Evolutionary conservation across 306 rosid genomes (phyloP), one percentile per base, ranked within the genome.

Genomic region (Prunus salicina): DNA sequence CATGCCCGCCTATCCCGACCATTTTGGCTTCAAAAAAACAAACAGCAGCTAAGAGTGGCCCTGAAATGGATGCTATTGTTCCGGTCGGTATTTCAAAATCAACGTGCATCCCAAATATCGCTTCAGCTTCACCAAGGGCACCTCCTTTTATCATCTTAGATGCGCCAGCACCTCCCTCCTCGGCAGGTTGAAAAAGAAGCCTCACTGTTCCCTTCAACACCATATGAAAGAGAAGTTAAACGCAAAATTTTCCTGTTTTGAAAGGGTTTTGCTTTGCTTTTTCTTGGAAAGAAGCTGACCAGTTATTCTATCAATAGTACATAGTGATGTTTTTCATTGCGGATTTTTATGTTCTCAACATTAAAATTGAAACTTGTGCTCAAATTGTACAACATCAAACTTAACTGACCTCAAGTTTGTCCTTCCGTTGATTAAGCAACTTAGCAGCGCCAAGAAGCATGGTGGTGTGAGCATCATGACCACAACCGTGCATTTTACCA

Each of bases 111-210:
- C 69, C 86, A 38, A 83, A 87, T 76, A 91, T 89, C 56, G 97
- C 94, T 83, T 91, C 83, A 10, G 78, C 87, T 65, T 84, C 86
- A 78, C 77, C 77, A 82, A 89, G 88, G 24, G 70, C 91, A 74
- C 92, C 94, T 61, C 85, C 89, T 69, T 87, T 76, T 60, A 91
- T 87, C 87, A 91, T 76, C 47, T 74, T n/a, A 28, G 79, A 49
- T 47, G 97, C 89, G 50, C 97, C 92, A 18, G 63, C 63, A 46
- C 84, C 86, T 81, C 87, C 91, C 85, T 91, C 97, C 85, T 89
- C 97, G 20, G 85, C 97, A 16, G 97, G 92, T 83, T 89, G 94
- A 78, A 91, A 87, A 66, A 91, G 27, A 76, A 91, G 86, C 64
- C 87, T 86, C 70, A 89, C 91, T 41, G 91, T 91, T 78, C 97